Percentiles rank a stretch among this genome's conserved stretches.
phyloP scores from a whole-genome alignment of 768 basidiomycete species.

The Serendipita sp. region DNA sequence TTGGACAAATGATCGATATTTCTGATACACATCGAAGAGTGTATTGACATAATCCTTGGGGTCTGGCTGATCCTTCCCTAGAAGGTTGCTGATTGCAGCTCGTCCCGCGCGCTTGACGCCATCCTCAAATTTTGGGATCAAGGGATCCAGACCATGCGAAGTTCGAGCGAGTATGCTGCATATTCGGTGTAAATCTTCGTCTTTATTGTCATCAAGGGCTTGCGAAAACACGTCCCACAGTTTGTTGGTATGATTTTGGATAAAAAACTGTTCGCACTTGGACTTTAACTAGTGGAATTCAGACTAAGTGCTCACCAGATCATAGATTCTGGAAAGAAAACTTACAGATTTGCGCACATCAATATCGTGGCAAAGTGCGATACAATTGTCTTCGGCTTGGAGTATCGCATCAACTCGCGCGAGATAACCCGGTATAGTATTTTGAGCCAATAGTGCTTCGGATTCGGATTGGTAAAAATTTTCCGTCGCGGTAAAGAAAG shows the following conservation, averaged over 20 bases:
- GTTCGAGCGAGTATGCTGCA: constrained; percentile 82
- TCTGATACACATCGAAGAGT: constrained; percentile 76
- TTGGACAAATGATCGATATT: constrained; percentile 76
- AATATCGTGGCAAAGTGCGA: constrained; percentile 83
- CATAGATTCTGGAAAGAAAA: neutral
- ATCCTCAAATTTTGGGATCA: constrained; percentile 84
- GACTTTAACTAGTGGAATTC: constrained; percentile 20
- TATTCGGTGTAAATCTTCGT: constrained; percentile 90
- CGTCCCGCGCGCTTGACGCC: constrained; percentile 88
- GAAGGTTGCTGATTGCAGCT: constrained; percentile 59
- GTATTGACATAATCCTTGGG: constrained; percentile 93
- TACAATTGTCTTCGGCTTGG: constrained; percentile 86
- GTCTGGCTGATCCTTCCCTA: constrained; percentile 48
- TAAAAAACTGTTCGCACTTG: constrained; percentile 78
- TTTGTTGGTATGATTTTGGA: constrained; percentile 63
- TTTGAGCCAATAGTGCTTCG: constrained; percentile 71
- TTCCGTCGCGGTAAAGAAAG: constrained; percentile 80
- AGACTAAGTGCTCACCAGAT: constrained; percentile 41
- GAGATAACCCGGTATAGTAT: constrained; percentile 85
- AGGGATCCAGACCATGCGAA: constrained; percentile 74
- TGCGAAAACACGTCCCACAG: constrained; percentile 92
- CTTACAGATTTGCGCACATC: constrained; percentile 60
- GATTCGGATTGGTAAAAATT: constrained; percentile 88
- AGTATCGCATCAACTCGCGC: constrained; percentile 87
- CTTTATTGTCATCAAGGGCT: constrained; percentile 82